Percentiles rank a stretch among this genome's conserved stretches.
These are phyloP conservation scores for Albifimbria verrucaria DNA, from an alignment of 2,329 filamentous ascomycete genomes.

Conservation along the genomic window DNA sequence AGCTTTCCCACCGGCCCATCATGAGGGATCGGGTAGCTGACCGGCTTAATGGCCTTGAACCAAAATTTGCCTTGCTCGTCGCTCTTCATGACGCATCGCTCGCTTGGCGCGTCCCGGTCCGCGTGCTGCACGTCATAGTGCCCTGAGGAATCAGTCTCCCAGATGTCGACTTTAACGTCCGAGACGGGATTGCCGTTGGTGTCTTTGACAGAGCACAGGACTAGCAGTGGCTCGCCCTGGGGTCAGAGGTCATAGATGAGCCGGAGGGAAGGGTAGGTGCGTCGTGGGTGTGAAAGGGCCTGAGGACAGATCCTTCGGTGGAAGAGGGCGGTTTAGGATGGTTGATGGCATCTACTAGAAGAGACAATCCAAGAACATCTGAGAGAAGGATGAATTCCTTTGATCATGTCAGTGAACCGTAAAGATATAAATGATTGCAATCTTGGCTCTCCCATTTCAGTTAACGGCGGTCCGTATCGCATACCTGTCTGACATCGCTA, in stretches of 20 bases:
- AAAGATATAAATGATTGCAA: too few species aligned
- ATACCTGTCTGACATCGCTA: constrained; percentile 63
- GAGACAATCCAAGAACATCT: constrained; percentile 69
- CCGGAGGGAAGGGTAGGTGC: constrained; percentile 53
- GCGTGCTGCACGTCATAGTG: constrained; percentile 74
- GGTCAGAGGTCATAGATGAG: constrained; percentile 58
- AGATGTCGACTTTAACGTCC: constrained; percentile 69
- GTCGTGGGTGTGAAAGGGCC: constrained; percentile 77
- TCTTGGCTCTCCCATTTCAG: too few species aligned
- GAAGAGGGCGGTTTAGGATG: constrained; percentile 66
- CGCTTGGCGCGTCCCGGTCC: constrained; percentile 41
- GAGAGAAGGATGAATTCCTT: constrained; percentile 74
- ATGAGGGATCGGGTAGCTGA: constrained; percentile 80
- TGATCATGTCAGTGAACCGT: not conserved
- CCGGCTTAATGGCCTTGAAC: constrained; percentile 81
- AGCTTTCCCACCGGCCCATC: constrained; percentile 80
- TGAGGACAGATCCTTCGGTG: constrained; percentile 75
- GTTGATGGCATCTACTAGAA: constrained; percentile 73
- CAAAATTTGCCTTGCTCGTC: constrained; percentile 48
- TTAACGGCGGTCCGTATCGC: constrained; percentile 11
- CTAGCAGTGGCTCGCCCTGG: constrained; percentile 64
- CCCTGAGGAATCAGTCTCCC: constrained; percentile 74
- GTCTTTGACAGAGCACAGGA: constrained; percentile 64
- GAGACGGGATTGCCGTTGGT: constrained; percentile 55
- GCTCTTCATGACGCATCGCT: constrained; percentile 24